Base-by-base conservation (phyloP, 1,139 yeast species). In the Blastobotrys ciferrii region DNA sequence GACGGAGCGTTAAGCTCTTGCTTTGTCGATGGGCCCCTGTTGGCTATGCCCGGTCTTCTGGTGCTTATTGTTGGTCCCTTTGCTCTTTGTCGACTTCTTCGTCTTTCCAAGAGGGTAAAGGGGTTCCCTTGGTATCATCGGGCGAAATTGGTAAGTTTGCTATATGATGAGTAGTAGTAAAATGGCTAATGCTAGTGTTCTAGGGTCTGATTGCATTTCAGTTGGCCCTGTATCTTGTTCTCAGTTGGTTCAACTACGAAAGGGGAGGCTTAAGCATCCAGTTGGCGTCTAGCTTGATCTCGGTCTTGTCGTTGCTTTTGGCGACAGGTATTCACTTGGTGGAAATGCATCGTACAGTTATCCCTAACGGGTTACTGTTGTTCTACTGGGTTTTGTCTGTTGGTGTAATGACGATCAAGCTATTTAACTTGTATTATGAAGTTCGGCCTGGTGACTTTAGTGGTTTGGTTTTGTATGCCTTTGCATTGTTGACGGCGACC, bases 1-100 rank as follows among this genome's bases (percentile, higher is more conserved):
- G 81, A 80, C 61, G 80, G 81, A 23, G 95, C 87, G 58, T 76
- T 87, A 49, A 81, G 94, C 1, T 85, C 88, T 1, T 89, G 96
- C 59, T 81, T 88, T 61, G 72, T 84, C 20, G 87, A 84, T 58
- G 95, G 92, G 36, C 70, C 76, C 0, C 59, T 87, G 4, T 71
- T 79, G 51, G 76, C 81, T 20, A 43, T 72, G 1, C 65, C 81
- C 1, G 78, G 85, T 1, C 18, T 75, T 14, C 67, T 78, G 35
- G 72, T 84, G 70, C 60, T 87, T 2, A 30, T 77, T 0, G 67
- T 74, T 42, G 92, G 92, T 0, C 36, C 65, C 1, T 60, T 65
- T 48, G 77, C 76, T 50, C 62, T 81, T 2, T 51, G 38, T 20
- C 38, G 46, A 12, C 55, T 69, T n/a, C n/a, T 46, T 35, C 13